Evolutionary conservation across 805 yeast genomes (phyloP).

Genomic region (Suhomyces faveliae): DNA sequence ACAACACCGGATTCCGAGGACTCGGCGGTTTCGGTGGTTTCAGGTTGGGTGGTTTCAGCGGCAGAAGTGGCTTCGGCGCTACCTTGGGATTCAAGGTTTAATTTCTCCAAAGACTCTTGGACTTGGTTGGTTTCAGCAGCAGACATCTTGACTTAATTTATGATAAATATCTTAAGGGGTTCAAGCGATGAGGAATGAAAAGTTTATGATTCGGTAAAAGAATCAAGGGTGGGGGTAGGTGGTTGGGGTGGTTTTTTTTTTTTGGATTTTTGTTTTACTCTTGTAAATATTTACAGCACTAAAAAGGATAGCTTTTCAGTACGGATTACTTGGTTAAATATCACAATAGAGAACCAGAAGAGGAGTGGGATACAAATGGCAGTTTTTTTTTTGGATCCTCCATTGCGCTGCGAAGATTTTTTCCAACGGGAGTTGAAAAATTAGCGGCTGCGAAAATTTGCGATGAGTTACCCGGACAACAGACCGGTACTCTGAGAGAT

Average conservation of each 20-base stretch:
- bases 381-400: background rate
- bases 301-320: conserved; percentile 1
- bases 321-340: background rate
- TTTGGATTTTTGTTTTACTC: conserved; percentile 10
- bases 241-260: conserved; percentile 8
- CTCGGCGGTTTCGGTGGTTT: conserved; percentile 26
- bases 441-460: background rate
- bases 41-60: conserved; percentile 23
- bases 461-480: conserved; percentile 1
- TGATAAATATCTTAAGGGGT: background rate
- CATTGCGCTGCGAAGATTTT: conserved; percentile 1
- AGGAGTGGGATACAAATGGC: conserved; percentile 1
- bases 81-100: conserved; percentile 33
- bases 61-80: conserved; percentile 19
- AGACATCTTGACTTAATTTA: conserved; percentile 19
- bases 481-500: background rate
- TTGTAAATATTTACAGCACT: conserved; percentile 2
- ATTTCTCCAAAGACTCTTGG: conserved; percentile 48
- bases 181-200: background rate
- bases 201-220: background rate
- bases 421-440: conserved; percentile 1
- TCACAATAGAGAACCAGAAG: background rate
- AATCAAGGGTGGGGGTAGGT: background rate
- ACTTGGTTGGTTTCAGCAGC: conserved; percentile 43
- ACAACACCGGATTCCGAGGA: conserved; percentile 39